Base-by-base conservation (phyloP, 768 basidiomycete species). In the Lyophyllum shimeji region DNA sequence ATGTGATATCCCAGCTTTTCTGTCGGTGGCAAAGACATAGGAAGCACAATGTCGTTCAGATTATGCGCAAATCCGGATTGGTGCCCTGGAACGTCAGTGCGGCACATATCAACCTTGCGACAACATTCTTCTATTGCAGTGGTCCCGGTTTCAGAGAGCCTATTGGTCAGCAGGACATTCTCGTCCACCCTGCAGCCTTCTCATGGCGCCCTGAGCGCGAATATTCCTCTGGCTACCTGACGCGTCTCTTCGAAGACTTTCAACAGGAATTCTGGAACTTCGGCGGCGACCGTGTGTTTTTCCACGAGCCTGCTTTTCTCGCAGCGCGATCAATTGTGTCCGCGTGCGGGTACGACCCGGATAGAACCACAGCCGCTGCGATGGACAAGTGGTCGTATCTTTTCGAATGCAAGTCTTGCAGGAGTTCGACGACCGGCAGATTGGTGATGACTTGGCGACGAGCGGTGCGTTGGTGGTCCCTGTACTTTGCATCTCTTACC, bases 401-500 rank as follows among this genome's bases (percentile, higher is more conserved):
- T 25, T 55, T 69, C 29, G 68, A 67, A 43, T 71, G 70, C 42
- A 31, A 55, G 1, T 52, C 62, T 17, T 69, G 67, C 52, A 52
- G 52, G 37, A 50, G 55, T 45, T 37, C 45, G 7, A 46, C 37
- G 17, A 27, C 31, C 9, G 66, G 65, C 5, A 59, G 64, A 15
- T 54, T 62, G 21, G 60, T 60, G 15, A 67, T 69, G 64, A 54
- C 61, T 5, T 70, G 69, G 69, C 42, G 60, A 18, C 46, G 57
- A 48, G 65, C 59, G 50, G 63, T 65, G 54, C 31, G 49, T 46
- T 25, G 18, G 1, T 46, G 46, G 34, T 8, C 52, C n/a, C 76
- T 81, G 4, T 66, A 85, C 45, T 84, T 85, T 67, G 64, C 71
- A 7, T 69, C 74, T 37, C 73, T 11, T 40, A 15, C 11, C 51